Evolutionary conservation across 495 filamentous ascomycete genomes (phyloP), one percentile per base, ranked within the genome.

Genomic region (Bacidia gigantensis): DNA sequence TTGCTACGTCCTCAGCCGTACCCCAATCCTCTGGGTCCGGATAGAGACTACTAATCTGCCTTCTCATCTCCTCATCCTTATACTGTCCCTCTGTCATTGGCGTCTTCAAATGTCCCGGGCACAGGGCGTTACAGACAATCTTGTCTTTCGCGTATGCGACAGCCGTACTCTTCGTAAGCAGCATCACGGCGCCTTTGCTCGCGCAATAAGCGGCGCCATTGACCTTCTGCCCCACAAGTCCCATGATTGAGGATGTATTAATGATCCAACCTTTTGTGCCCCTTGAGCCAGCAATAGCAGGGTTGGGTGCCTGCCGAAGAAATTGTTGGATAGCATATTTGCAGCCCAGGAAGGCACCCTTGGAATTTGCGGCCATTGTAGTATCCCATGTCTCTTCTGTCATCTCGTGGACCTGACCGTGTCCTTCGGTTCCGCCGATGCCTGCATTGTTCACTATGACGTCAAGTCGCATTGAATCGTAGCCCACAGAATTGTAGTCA

Each of bases 191-290:
- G 7, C 68, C 69, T 58, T 81, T 81, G 1, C 65, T 68, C 5
- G 73, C 70, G 22, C 65, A 69, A 67, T 2, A 71, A 35, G 9
- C 64, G 58, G 35, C 54, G 45, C 45, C 55, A 46, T 50, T 32
- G 17, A 53, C 55, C 51, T 29, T 43, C 29, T 56, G 52, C 40
- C 46, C 46, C 9, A 75, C 65, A 23, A 75, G 50, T 0, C 76
- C 74, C 56, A 71, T 61, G 3, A 75, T 65, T 2, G 66, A 71
- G 1, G 72, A 67, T 0, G 73, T 70, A 46, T 78, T 81, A 24
- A 80, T 60, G 35, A 81, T 77, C 74, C 75, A 79, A 9, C 77
- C 78, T 32, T 73, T 52, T 53, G 76, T 67, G 3, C 70, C 69
- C 5, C 43, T 21, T 14, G 7, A 7, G 14, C 29, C 14, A 14